Evolutionary conservation across 176 grass and related monocot genomes (phyloP).

Genomic region (Miscanthus lutarioriparius): DNA sequence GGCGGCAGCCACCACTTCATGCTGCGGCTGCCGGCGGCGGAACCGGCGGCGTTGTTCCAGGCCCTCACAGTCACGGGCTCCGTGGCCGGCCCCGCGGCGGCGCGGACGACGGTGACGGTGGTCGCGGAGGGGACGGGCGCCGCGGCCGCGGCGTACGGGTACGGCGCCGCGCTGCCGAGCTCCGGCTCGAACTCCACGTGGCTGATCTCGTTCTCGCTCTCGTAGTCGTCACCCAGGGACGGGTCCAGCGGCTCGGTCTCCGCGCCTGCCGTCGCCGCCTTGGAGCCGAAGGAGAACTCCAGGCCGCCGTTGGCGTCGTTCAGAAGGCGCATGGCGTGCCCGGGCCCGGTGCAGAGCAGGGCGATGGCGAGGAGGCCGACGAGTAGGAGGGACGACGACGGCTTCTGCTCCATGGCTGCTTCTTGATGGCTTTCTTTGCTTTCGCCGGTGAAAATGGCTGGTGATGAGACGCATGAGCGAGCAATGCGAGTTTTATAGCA

Average conservation of each 20-base stretch:
- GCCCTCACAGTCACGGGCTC: neutral
- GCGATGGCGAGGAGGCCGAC: neutral
- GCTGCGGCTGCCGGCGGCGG: slow-evolving; percentile 12
- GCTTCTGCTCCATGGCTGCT: slow-evolving; percentile 41
- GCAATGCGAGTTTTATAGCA: neutral
- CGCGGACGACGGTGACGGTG: neutral
- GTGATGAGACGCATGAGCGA: neutral
- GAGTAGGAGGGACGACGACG: neutral
- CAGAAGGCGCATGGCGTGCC: slow-evolving; percentile 33
- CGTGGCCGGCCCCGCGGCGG: neutral
- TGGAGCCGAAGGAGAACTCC: slow-evolving; percentile 40
- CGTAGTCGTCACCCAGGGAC: slow-evolving; percentile 39
- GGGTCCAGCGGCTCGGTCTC: slow-evolving; percentile 24
- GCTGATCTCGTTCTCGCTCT: slow-evolving; percentile 47
- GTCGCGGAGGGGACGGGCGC: neutral
- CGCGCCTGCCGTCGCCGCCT: neutral
- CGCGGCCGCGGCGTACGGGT: neutral
- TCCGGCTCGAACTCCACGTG: slow-evolving; percentile 51
- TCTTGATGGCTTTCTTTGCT: neutral
- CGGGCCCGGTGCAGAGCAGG: neutral
- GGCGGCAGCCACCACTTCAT: slow-evolving; percentile 68
- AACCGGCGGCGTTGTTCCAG: neutral
- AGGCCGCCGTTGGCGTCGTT: slow-evolving; percentile 20
- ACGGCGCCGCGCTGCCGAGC: slow-evolving; percentile 7
- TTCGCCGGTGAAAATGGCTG: neutral